phyloP scores from a whole-genome alignment of 192 early-diverging fungal species.

The Linnemannia exigua region DNA sequence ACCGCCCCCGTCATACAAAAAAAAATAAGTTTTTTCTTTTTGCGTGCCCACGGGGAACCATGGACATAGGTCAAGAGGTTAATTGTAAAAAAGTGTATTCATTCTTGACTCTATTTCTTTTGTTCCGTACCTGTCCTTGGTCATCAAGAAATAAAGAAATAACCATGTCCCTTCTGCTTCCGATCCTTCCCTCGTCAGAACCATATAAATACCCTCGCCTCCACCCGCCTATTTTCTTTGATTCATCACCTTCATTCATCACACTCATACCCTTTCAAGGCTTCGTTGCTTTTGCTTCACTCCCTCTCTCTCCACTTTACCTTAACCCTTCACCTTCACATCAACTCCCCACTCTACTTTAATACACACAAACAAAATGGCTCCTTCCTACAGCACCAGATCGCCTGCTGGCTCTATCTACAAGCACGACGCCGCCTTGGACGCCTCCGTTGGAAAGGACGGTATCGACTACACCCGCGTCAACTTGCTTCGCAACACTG shows the following conservation, averaged over 20 bases:
- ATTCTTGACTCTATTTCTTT: conserved; percentile 5
- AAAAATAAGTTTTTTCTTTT: conserved; percentile 16
- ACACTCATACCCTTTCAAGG: not conserved
- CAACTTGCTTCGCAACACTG: conserved; percentile 88
- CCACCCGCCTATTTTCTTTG: conserved; percentile 11
- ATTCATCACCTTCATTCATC: conserved; percentile 2
- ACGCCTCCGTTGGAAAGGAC: conserved; percentile 67
- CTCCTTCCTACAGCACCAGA: conserved; percentile 24
- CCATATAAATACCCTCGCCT: conserved; percentile 28
- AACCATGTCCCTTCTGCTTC: not conserved
- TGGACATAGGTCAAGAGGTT: not conserved
- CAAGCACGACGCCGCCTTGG: conserved; percentile 52
- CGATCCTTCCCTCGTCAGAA: conserved; percentile 14
- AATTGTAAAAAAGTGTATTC: not conserved
- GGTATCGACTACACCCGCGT: conserved; percentile 86
- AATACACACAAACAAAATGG: conserved; percentile 26
- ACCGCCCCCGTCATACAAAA: not conserved
- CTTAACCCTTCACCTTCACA: not conserved
- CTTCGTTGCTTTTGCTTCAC: not conserved
- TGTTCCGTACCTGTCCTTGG: not conserved
- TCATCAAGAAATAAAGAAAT: conserved; percentile 2
- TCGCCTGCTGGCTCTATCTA: conserved; percentile 43
- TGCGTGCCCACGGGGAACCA: conserved; percentile 12
- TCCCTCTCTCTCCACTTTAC: not conserved
- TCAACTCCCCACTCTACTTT: conserved; percentile 38